Conservation (phyloP, 2,329 filamentous ascomycete genomes). For the Grosmannia huntii region DNA sequence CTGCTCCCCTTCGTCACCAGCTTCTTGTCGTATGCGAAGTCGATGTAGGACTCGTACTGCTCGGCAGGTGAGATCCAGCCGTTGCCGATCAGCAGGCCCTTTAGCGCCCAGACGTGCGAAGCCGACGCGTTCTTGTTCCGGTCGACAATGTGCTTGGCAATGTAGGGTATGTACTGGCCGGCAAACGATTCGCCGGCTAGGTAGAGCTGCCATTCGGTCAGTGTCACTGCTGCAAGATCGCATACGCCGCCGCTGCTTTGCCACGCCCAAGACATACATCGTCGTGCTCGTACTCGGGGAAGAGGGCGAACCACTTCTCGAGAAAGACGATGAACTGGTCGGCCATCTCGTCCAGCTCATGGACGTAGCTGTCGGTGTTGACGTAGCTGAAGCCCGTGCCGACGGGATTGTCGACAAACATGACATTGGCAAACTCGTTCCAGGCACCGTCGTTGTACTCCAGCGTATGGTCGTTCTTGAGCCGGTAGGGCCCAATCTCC, state of each 20-base stretch:
- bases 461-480: conserved; percentile 61
- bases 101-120: conserved; percentile 57
- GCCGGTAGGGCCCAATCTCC: conserved; percentile 85
- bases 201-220: conserved; percentile 54
- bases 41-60: conserved; percentile 80
- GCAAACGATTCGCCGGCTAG: conserved; percentile 94
- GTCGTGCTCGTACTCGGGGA: conserved; percentile 82
- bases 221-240: conserved; percentile 1
- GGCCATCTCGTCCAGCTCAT: conserved; percentile 81
- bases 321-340: conserved; percentile 77
- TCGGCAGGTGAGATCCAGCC: conserved; percentile 89
- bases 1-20: conserved; percentile 57
- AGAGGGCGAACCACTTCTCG: conserved; percentile 81
- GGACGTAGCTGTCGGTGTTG: conserved; percentile 74
- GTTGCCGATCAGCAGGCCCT: conserved; percentile 86
- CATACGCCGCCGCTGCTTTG: no score
- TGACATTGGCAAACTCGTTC: conserved; percentile 94
- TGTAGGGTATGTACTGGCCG: conserved; percentile 93
- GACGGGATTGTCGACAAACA: conserved; percentile 95
- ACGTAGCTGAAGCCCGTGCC: conserved; percentile 95
- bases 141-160: conserved; percentile 79
- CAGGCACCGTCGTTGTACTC: conserved; percentile 86
- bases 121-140: conserved; percentile 57
- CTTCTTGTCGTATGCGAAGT: conserved; percentile 65
- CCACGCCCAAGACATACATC: conserved; percentile 59